Base-by-base conservation (phyloP, 2,329 filamentous ascomycete species). In the Fusarium caatingaense region DNA sequence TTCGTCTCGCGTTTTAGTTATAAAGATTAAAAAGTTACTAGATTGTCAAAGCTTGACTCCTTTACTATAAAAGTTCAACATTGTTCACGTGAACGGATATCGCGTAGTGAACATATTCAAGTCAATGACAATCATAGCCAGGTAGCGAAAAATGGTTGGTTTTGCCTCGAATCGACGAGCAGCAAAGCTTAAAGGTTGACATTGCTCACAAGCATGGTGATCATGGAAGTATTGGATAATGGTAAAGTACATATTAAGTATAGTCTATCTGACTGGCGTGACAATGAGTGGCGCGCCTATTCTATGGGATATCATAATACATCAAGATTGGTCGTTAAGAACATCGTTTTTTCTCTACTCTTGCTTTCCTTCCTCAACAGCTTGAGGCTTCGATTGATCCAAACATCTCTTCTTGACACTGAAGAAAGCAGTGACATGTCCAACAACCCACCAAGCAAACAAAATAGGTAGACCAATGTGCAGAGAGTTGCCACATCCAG, bases 391-490 rank as follows among this genome's bases (percentile, higher is more conserved):
- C 11, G 58, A 40, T 40, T 66, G 58, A 13, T 64, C 69, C 42
- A 73, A 21, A 5, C 72, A 74, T 27, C 69, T 64, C 60, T 77
- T 75, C 25, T 68, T 64, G 6, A 76, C 64, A 9, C 75, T 69
- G 25, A 76, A 76, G 16, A 64, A 74, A 0, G 68, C 64, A 0
- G 64, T 61, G 2, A 76, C 57, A n/a, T 77, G 75, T 4, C 69
- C 74, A 4, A 73, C 56, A 20, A 82, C 32, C 70, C 79, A 82
- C 76, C 78, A 82, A 0, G 79, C 58, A 30, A 85, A 84, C 4
- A 85, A 66, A 4, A 84, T 76, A 0, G 83, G 82, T 2, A 85
- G 74, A 2, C 80, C 78, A 32, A 79, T 76, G 41, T 80, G 77
- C 1, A 82, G 73, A 27, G 75, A 69, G 25, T 80, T 79, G n/a